Evolutionary conservation across 257 asterid genomes (phyloP), one percentile per base, ranked within the genome.

Genomic region (Rhazya stricta): DNA sequence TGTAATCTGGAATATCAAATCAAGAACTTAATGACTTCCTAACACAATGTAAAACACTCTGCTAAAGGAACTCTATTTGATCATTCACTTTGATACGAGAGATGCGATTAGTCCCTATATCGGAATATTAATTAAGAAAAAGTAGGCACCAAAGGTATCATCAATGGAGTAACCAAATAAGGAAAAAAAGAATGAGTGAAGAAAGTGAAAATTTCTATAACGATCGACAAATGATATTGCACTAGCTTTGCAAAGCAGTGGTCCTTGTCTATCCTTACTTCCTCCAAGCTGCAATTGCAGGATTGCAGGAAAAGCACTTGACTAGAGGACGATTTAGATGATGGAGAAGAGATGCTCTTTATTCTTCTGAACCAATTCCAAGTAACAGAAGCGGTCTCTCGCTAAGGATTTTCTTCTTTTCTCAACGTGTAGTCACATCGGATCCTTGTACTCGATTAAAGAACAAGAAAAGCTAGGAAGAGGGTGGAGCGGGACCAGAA

Each of bases 351-450:
- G 85, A 85, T 76, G 79, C 81, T 71, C 62, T 76, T 77, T 73
- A 80, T 82, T 82, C 85, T 68, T 77, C 74, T 53, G 77, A 72
- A 15, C 27, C 80, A 62, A 72, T 27, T 56, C 80, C 76, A 10
- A 30, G 5, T 62, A 68, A 43, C 19, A 36, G 39, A 69, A 76
- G 69, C 29, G 65, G 18, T 21, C 57, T 67, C 45, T 76, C 46
- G 5, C 34, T 27, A 67, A 67, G 30, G 56, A 27, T 62, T 77
- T 21, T 27, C 23, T 29, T 25, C 73, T 36, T 71, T 39, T 30
- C 4, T 34, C n/a, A 25, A 45, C 73, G 83, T 79, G 84, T 72
- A 77, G 84, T 88, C 85, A 88, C 90, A 83, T 88, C 81, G 42
- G 51, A 27, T 75, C 42, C 80, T 77, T 83, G 70, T 80, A 72